Evolutionary conservation across 495 filamentous ascomycete species (phyloP), one percentile per base, ranked within the genome.

Genomic region (Recurvomyces mirabilis): DNA sequence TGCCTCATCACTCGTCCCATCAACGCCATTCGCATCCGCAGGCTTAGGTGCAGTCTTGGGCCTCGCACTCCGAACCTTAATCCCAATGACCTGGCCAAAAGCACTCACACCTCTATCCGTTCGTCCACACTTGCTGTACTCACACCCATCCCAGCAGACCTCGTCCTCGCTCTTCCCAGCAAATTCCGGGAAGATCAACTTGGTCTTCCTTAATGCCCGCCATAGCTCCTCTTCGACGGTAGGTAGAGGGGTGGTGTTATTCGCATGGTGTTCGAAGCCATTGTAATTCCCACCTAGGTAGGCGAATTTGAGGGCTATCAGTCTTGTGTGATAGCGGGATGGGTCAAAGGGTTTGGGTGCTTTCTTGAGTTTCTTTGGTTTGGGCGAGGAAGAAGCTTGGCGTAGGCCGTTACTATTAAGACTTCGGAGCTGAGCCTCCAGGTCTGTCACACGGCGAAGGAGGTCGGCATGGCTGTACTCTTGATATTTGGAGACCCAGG

Each of bases 91-190:
- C 66, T 98, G 91, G 4, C 91, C 93, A 68, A 96, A 98, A 5
- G 91, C 87, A 65, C 86, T 94, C 22, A 98, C 91, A 18, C 91
- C 91, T 42, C 73, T 72, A 58, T 98, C 91, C 13, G 91, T 98
- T 41, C 91, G 69, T 1, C 91, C 91, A 55, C 89, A 93, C 60
- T 96, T 98, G 1, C 83, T 84, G 62, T 95, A 98, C 36, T 93
- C 81, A 56, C 72, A 84, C 0, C 78, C 78, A 24, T 82, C 75
- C 72, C 84, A 94, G 57, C 83, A 79, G 14, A 80, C 64, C 34
- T 69, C 55, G 7, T 41, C 51, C 54, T 57, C 49, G n/a, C 19
- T 41, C 29, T 36, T n/a, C 36, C 49, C 41, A 4, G 12, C 23
- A 13, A 45, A 69, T 13, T 73, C 67, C 2, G 88, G 86, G 44